phyloP scores from a whole-genome alignment of 2,329 filamentous ascomycete species.

The Tympanopsis confertula region DNA sequence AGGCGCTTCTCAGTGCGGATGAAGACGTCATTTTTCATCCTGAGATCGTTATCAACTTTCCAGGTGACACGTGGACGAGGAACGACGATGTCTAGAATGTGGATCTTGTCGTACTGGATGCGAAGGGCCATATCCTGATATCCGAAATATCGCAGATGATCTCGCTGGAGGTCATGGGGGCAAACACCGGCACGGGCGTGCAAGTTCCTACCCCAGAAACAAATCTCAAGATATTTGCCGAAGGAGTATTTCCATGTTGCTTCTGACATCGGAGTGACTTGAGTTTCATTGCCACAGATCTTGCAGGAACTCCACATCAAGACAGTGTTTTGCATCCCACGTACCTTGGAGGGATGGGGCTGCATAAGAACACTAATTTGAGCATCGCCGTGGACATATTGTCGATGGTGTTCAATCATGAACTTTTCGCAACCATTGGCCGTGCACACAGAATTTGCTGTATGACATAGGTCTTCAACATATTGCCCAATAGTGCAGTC shows the following conservation, averaged over 20 bases:
- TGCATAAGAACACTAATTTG: conserved; percentile 87
- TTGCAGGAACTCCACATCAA: conserved; percentile 98
- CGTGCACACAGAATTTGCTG: conserved; percentile 66
- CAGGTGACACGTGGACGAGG: conserved; percentile 83
- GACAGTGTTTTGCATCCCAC: conserved; percentile 57
- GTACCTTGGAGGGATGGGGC: conserved; percentile 37
- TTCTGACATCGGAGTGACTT: conserved; percentile 80
- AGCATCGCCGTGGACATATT: conserved; percentile 92
- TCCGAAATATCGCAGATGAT: conserved; percentile 88
- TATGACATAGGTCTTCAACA: conserved; percentile 76
- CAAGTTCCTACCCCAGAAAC: conserved; percentile 84
- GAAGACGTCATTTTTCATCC: conserved; percentile 86
- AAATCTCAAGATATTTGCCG: conserved; percentile 93
- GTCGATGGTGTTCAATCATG: conserved; percentile 86
- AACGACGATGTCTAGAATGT: conserved; percentile 87
- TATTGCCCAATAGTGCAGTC: conserved; percentile 93
- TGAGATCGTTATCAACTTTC: conserved; percentile 92
- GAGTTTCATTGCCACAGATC: conserved; percentile 79
- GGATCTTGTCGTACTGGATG: conserved; percentile 85
- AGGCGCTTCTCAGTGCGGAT: conserved; percentile 70
- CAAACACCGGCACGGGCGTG: conserved; percentile 60
- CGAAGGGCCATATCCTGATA: conserved; percentile 74
- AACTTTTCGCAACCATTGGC: conserved; percentile 76
- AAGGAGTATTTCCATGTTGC: conserved; percentile 98
- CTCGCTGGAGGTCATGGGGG: conserved; percentile 80